Evolutionary conservation across 768 basidiomycete genomes (phyloP).

Genomic region (Tricholoma bakamatsutake): DNA sequence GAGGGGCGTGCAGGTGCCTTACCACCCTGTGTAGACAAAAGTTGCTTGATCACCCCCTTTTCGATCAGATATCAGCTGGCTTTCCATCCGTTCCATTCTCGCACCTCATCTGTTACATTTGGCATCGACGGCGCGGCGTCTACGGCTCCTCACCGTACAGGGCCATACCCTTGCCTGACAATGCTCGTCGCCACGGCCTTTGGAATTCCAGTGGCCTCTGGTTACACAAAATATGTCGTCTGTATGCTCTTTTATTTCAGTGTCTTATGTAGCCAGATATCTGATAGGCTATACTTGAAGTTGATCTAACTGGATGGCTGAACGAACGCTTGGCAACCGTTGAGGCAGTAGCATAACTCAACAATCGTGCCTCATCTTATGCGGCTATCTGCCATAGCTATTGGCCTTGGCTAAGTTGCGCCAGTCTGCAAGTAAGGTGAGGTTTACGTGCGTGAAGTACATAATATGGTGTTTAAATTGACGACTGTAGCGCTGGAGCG

Average conservation of each 20-base stretch:
- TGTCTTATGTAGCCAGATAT: background rate
- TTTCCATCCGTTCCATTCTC: background rate
- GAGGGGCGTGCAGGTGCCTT: background rate
- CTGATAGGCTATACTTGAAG: background rate
- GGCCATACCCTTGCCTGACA: background rate
- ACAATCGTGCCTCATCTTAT: background rate
- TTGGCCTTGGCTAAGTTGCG: background rate
- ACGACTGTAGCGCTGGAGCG: background rate
- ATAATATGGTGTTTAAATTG: background rate
- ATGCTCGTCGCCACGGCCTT: background rate
- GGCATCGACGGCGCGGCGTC: background rate
- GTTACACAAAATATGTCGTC: background rate
- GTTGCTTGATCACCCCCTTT: conserved; percentile 7
- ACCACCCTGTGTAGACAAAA: background rate
- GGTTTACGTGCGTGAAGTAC: background rate
- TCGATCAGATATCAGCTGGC: background rate
- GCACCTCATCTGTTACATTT: background rate
- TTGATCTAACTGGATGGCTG: background rate
- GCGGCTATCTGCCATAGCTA: background rate
- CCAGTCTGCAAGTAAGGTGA: background rate
- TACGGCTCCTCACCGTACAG: background rate
- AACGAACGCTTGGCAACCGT: background rate
- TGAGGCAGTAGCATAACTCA: background rate
- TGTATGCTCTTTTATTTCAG: background rate
- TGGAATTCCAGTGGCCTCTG: background rate